Evolutionary conservation across 1,284 basidiomycete genomes (phyloP).

Genomic region (Psilocybe mexicana): DNA sequence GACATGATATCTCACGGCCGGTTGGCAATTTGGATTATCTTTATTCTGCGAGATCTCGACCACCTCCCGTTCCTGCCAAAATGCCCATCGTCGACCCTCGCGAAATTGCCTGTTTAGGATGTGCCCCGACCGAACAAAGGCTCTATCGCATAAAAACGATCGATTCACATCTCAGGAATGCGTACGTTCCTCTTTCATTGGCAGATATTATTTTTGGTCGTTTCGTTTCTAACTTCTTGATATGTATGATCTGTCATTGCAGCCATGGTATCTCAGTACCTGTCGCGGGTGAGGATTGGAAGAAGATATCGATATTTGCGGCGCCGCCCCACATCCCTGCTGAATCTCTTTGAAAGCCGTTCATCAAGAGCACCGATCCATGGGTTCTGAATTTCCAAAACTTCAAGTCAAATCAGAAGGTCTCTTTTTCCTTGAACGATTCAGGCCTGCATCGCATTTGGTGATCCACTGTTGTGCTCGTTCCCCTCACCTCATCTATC

Average conservation of each 20-base stretch:
- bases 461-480: background rate
- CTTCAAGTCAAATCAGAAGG: background rate
- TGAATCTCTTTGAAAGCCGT: background rate
- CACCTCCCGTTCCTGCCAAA: background rate
- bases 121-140: constrained; percentile 1
- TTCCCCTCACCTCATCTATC: too few relatives aligned
- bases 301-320: background rate
- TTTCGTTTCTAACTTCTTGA: background rate
- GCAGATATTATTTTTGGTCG: background rate
- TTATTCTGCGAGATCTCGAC: background rate
- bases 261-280: background rate
- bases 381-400: background rate
- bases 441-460: background rate
- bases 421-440: too few relatives aligned
- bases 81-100: background rate
- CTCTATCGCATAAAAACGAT: background rate
- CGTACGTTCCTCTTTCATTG: background rate
- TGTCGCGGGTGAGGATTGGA: constrained; percentile 4
- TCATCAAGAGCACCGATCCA: background rate
- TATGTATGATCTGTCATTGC: too few relatives aligned
- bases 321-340: background rate
- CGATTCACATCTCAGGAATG: background rate
- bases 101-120: constrained; percentile 2
- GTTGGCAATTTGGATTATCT: constrained; percentile 5
- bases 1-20: constrained; percentile 4